Conservation (phyloP, 768 basidiomycete genomes). For the Russula lepida region DNA sequence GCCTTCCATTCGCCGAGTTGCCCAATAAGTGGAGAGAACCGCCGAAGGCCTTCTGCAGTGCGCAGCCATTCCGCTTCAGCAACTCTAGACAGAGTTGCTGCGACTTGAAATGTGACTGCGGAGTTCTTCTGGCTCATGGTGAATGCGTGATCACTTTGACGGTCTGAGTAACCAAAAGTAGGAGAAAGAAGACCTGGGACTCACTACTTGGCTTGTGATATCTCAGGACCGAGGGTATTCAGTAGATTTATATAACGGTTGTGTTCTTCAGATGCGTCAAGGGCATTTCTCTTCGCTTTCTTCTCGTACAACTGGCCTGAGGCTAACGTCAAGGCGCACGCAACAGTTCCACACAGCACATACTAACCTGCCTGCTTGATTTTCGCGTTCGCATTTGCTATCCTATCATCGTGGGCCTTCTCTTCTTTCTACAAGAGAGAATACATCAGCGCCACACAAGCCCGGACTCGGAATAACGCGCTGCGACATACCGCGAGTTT, state of each 20-base stretch:
- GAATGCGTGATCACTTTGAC: conserved; percentile 61
- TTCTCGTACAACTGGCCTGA: conserved; percentile 69
- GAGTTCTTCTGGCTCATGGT: conserved; percentile 55
- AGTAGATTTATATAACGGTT: conserved; percentile 69
- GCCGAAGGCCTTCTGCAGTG: conserved; percentile 61
- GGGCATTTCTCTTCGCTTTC: conserved; percentile 65
- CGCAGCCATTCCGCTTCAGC: conserved; percentile 75
- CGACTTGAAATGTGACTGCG: conserved; percentile 49
- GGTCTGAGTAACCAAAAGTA: neutral
- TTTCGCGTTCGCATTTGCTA: conserved; percentile 55
- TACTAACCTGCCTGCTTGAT: conserved; percentile 66
- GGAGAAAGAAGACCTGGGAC: conserved; percentile 23
- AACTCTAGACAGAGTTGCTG: conserved; percentile 57
- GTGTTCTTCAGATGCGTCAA: conserved; percentile 66
- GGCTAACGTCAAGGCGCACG: neutral
- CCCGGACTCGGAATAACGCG: no score
- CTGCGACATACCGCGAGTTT: conserved; percentile 58
- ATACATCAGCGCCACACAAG: neutral
- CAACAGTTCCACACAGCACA: neutral
- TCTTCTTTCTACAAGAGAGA: conserved; percentile 63
- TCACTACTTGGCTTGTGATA: conserved; percentile 74
- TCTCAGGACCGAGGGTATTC: conserved; percentile 63
- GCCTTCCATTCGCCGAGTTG: conserved; percentile 64
- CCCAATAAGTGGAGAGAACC: conserved; percentile 58
- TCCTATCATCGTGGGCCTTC: conserved; percentile 63